phyloP scores from a whole-genome alignment of 2,329 filamentous ascomycete genomes.

The Fusarium nematophilum region DNA sequence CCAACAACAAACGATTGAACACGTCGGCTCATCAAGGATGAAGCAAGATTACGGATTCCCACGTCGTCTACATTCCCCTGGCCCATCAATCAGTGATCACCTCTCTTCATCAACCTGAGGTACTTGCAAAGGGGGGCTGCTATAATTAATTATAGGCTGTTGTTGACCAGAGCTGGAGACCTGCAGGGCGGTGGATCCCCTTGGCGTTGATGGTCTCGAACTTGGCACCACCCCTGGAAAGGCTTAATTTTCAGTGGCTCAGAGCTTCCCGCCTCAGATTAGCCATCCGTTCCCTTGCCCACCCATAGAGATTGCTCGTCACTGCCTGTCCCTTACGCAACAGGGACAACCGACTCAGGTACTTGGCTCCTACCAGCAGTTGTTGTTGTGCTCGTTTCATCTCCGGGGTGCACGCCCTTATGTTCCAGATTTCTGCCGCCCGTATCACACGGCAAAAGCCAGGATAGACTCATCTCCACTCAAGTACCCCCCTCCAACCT shows the following conservation, averaged over 20 bases:
- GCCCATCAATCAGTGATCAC: not conserved
- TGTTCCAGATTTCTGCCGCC: not conserved
- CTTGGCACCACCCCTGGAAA: conserved; percentile 29
- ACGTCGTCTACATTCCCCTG: conserved; percentile 1
- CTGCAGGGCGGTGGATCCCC: conserved; percentile 15
- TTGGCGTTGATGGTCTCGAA: conserved; percentile 6
- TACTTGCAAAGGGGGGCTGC: conserved; percentile 18
- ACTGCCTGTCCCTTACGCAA: too few relatives aligned
- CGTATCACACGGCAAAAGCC: conserved; percentile 11
- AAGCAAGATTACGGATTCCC: conserved; percentile 8
- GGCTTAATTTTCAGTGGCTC: conserved; percentile 37
- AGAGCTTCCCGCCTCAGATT: conserved; percentile 24
- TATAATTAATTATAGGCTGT: conserved; percentile 11
- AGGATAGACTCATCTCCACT: conserved; percentile 33
- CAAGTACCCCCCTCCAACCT: too few relatives aligned
- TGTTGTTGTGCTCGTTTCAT: too few relatives aligned
- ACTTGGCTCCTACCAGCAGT: too few relatives aligned
- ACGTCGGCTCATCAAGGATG: too few relatives aligned
- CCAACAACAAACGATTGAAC: too few relatives aligned
- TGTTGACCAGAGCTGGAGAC: not conserved
- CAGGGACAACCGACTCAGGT: too few relatives aligned
- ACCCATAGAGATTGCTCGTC: conserved; percentile 34
- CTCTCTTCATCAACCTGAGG: too few relatives aligned
- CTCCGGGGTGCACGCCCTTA: not conserved
- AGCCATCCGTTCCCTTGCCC: conserved; percentile 28